Base-by-base conservation (phyloP, 169 alveolate species). In the Toxoplasma gondii region DNA sequence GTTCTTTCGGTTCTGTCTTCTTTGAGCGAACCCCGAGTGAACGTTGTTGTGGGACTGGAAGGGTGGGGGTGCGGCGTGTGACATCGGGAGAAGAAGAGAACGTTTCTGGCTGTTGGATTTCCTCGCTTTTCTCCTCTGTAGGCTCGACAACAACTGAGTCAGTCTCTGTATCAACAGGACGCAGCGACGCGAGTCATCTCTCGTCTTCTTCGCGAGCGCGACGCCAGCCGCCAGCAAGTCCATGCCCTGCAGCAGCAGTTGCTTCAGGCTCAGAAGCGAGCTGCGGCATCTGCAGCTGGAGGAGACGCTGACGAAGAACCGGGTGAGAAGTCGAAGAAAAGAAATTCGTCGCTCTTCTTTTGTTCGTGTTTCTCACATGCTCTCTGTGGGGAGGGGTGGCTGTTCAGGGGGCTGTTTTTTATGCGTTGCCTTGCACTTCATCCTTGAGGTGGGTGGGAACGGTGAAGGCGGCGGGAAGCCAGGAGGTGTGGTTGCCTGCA, bases 171-270 rank as follows among this genome's bases (percentile, higher is more conserved):
- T 96, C 99, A 99, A 94, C 99, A 99, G 91, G 99, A 99, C 93
- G 99, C 99, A 5, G 99, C 99, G 29, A 98, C 99, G 44, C 97
- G 99, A 88, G 99, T 99, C 38, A 99, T 99, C 27, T 99, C 99
- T 34, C 96, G 99, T 95, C 97, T 99, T 39, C 95, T 98, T 27
- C 98, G 98, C 93, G 99, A 99, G 96, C 97, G 99, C 92, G 99
- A 99, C 94, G 97, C 97, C 58, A 99, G 99, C 0, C 96, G 96
- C 53, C 96, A 97, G 81, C 98, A 98, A 91, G 97, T 98, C 36
- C 97, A 96, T 43, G 96, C 94, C 88, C 96, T 97, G 91, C 96
- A 96, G 91, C 94, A 97, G 81, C 98, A 96, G 67, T 94, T 98
- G 88, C 88, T 96, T 83, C 96, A 96, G 91, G 94, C 96, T 82